Base-by-base conservation (phyloP, 768 basidiomycete species). In the Pleurotus giganteus region DNA sequence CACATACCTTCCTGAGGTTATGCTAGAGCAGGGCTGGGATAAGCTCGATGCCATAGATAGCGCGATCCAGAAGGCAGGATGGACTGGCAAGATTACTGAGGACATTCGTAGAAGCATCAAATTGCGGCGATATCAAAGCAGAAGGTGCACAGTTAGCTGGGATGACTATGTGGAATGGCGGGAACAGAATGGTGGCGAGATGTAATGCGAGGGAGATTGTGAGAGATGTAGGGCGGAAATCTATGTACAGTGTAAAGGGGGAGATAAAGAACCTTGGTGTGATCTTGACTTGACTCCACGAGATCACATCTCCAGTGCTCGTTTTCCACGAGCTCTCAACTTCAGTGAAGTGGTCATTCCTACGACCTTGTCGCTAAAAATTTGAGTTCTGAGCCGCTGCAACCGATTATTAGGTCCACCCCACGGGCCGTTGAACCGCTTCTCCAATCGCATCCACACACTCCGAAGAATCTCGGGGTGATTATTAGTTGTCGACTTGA, bases 21-120 rank as follows among this genome's bases (percentile, higher is more conserved):
- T 91, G 39, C 82, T 87, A 0, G 91, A 93, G 32, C 96, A 98
- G 69, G 94, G 92, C 5, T 99, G 97, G 97, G 83, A 86, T 58
- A 89, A 89, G 79, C 74, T 88, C 55, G 90, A 97, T 69, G 88
- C 96, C 5, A 73, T 99, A 34, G 87, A 95, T 61, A 93, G 87
- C 62, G 93, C 94, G 26, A 93, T 98, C 59, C 82, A 84, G 58
- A 99, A 99, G 71, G 91, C 95, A 3, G 97, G 94, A 2, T 98
- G 89, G 88, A 81, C 69, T 54, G 92, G 91, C 1, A 69, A 70
- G 47, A 89, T 95, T 63, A 89, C 86, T 0, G 94, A 96, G 66
- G 89, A 89, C 61, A 69, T 93, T 47, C 78, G 92, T 45, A 77
- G 89, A 60, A 85, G 83, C 64, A 70, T 94, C 61, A 86, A 78